phyloP scores from a whole-genome alignment of 768 basidiomycete species.

The Auricularia sp. region DNA sequence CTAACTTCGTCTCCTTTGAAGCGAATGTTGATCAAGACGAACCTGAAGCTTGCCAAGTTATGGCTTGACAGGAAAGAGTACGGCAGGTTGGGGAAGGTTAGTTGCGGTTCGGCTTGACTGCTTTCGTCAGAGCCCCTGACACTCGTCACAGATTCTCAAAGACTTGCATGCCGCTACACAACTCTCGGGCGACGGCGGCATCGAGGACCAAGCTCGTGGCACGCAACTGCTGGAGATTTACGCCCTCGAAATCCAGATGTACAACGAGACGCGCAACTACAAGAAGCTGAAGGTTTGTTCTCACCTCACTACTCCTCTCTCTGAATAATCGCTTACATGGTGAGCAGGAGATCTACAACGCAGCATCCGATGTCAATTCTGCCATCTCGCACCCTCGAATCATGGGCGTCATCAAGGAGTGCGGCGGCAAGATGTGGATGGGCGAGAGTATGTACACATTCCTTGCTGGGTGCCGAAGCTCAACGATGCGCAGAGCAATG shows the following conservation, averaged over 20 bases:
- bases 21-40: slow-evolving; percentile 92
- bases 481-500: slow-evolving; percentile 60
- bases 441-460: slow-evolving; percentile 65
- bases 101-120: slow-evolving; percentile 6
- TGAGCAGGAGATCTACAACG: slow-evolving; percentile 83
- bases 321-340: slow-evolving; percentile 19
- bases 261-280: slow-evolving; percentile 90
- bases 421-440: slow-evolving; percentile 99
- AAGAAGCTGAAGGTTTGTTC: slow-evolving; percentile 70
- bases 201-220: slow-evolving; percentile 80
- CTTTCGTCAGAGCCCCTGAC: not conserved
- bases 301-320: too few relatives aligned
- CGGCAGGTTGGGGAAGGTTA: slow-evolving; percentile 66
- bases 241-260: slow-evolving; percentile 99
- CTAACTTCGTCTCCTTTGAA: slow-evolving; percentile 21
- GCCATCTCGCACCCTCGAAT: slow-evolving; percentile 98
- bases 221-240: slow-evolving; percentile 95
- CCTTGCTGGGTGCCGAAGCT: not conserved
- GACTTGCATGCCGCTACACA: slow-evolving; percentile 64
- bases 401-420: slow-evolving; percentile 98
- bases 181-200: slow-evolving; percentile 52
- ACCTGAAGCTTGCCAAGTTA: slow-evolving; percentile 91
- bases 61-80: slow-evolving; percentile 97
- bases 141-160: slow-evolving; percentile 49
- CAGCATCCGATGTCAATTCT: slow-evolving; percentile 82